A percentile compares a stretch with the other conserved stretches of the same genome.
Evolutionary conservation across 2,329 filamentous ascomycete species (phyloP).

Genomic region (Colletotrichum sp.): DNA sequence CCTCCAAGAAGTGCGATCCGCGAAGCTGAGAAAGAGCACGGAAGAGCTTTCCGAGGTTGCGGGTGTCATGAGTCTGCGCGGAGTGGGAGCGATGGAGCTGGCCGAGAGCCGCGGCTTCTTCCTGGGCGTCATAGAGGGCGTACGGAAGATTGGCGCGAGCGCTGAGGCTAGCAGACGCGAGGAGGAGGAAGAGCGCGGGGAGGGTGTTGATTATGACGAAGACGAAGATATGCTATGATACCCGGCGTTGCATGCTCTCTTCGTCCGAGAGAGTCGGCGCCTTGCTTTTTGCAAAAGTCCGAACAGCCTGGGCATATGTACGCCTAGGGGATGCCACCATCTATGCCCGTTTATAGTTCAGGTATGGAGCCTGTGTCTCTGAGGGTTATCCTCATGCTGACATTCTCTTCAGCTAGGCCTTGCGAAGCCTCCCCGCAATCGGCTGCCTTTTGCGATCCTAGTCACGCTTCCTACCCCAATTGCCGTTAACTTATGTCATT

Average conservation of each 20-base stretch:
- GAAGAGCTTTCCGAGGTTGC: conserved; percentile 74
- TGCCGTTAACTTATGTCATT: neutral
- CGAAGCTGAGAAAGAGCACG: conserved; percentile 83
- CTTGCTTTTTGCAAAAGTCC: neutral
- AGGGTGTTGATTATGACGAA: conserved; percentile 66
- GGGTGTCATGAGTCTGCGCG: conserved; percentile 71
- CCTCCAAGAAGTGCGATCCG: conserved; percentile 84
- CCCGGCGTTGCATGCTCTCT: neutral
- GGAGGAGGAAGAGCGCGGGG: conserved; percentile 72
- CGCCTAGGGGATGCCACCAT: neutral
- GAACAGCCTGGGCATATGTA: neutral
- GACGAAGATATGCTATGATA: conserved; percentile 54
- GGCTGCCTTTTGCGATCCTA: rapidly evolving
- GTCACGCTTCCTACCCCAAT: neutral
- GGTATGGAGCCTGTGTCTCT: neutral
- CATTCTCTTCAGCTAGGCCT: neutral
- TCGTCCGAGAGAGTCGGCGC: neutral
- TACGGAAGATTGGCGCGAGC: conserved; percentile 83
- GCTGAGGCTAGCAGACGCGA: conserved; percentile 80
- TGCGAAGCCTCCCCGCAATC: neutral
- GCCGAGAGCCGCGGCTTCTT: conserved; percentile 87
- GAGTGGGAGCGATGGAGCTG: conserved; percentile 92
- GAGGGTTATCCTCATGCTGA: neutral
- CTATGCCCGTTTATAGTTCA: neutral
- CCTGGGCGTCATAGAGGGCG: conserved; percentile 82